Evolutionary conservation across 176 grass and related monocot genomes (phyloP).

Genomic region (Cocos nucifera): DNA sequence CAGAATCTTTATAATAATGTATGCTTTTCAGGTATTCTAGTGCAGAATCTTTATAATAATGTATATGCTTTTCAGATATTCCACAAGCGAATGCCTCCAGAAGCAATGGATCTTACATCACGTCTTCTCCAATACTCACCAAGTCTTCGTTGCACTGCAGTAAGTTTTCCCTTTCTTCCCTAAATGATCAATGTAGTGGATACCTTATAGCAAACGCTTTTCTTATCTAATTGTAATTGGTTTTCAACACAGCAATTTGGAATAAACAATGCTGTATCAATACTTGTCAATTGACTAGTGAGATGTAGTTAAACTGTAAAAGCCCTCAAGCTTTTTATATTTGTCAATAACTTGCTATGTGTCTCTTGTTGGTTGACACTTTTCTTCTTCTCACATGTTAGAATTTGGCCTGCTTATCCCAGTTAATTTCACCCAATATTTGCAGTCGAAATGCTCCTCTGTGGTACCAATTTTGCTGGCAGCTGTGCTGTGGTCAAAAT

Average conservation of each 20-base stretch:
- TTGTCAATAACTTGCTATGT: too few relatives aligned
- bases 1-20: neutral
- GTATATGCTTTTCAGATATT: slow-evolving; percentile 29
- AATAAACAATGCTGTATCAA: neutral
- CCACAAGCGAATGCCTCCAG: slow-evolving; percentile 57
- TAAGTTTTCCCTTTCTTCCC: slow-evolving; percentile 14
- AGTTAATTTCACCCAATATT: too few relatives aligned
- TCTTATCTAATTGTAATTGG: neutral
- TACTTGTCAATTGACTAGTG: too few relatives aligned
- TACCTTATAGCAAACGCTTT: neutral
- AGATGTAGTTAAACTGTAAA: too few relatives aligned
- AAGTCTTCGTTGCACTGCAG: slow-evolving; percentile 47
- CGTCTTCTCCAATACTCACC: slow-evolving; percentile 57
- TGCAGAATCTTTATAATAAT: neutral
- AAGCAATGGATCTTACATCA: slow-evolving; percentile 49
- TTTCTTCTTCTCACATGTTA: too few relatives aligned
- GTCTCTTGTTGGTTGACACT: too few relatives aligned
- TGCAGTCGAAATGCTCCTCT: too few relatives aligned
- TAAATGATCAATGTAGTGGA: neutral
- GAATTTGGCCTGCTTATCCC: too few relatives aligned
- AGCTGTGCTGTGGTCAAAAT: too few relatives aligned
- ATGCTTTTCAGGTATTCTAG: slow-evolving; percentile 29
- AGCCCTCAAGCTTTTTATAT: too few relatives aligned
- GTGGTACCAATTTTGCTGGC: too few relatives aligned
- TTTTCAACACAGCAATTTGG: neutral